A percentile compares a stretch with the other conserved stretches of the same genome.
Conservation (phyloP, 305 asterid genomes). For the Solanum hybrid region DNA sequence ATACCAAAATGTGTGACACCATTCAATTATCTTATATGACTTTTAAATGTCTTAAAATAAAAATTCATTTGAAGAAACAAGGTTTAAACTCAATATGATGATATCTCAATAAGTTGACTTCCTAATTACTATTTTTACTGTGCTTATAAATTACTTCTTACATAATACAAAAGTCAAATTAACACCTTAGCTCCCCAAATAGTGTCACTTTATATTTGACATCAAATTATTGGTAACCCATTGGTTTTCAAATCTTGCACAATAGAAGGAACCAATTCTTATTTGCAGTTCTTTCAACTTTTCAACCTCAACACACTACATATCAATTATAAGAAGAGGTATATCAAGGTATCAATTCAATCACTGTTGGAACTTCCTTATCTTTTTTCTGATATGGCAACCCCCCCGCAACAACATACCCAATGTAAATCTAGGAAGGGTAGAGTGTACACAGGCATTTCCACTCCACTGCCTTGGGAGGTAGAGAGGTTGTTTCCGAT, state of each 20-base stretch:
- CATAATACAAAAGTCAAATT: not conserved
- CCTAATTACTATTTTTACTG: not conserved
- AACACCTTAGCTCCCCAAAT: not conserved
- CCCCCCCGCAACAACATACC: not conserved
- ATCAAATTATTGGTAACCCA: not conserved
- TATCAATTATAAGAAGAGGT: not conserved
- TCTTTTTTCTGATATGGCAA: not conserved
- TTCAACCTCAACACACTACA: not conserved
- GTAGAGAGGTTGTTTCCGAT: not conserved
- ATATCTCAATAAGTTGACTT: not conserved
- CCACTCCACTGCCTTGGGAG: not conserved
- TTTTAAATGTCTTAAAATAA: not conserved
- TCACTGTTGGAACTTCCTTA: not conserved
- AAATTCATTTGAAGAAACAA: not conserved
- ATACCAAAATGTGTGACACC: not conserved
- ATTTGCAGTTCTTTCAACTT: not conserved
- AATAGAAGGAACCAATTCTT: not conserved
- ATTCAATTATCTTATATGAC: not conserved
- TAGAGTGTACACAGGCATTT: not conserved
- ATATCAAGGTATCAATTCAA: not conserved
- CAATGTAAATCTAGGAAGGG: not conserved
- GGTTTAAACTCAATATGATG: not conserved
- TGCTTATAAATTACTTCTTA: not conserved
- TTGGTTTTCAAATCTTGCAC: not conserved
- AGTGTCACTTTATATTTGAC: not conserved